Base-by-base conservation (phyloP, 257 asterid genomes). In the Rehmannia glutinosa region DNA sequence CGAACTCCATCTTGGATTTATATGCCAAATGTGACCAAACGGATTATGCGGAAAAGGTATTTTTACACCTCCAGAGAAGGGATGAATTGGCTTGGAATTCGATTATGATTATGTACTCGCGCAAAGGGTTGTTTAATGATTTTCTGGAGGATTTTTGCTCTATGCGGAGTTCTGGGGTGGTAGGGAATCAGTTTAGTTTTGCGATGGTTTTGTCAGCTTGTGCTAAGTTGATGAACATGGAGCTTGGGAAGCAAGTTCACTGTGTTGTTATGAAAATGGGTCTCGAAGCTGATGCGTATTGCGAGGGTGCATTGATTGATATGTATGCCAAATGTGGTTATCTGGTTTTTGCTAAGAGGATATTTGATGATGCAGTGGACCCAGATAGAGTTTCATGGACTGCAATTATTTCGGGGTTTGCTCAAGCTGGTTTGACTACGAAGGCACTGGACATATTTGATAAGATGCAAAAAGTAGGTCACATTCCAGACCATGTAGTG, bases 371-470 rank as follows among this genome's bases (percentile, higher is more conserved):
- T 41, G 83, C 82, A 6, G 68, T 20, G 41, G 54, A 75, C 46
- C 97, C 83, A 5, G 89, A 82, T 66, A 86, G 66, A 12, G 83
- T 93, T 83, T 88, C 96, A 70, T 93, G 92, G 88, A 90, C 99
- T 24, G 90, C 89, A 12, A 77, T 93, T 81, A 82, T 88, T 73
- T 83, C 90, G 1, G 99, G 94, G 45, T 85, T 82, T 67, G 77
- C 87, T 72, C 79, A 77, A 73, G 86, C 49, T 59, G 97, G 97
- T 64, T 77, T 81, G 50, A 77, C 72, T 27, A 69, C 78, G 49
- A 84, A 85, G 45, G 96, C 96, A 12, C 65, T 88, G 56, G 68
- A 75, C n/a, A 58, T 85, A 6, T 86, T 88, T 66, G 86, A 86
- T 53, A 77, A 78, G 62, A 93, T 90, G 94, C 84, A 64, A 59